Evolutionary conservation across 2,329 filamentous ascomycete genomes (phyloP).

Genomic region (Nigrograna mackinnonii): DNA sequence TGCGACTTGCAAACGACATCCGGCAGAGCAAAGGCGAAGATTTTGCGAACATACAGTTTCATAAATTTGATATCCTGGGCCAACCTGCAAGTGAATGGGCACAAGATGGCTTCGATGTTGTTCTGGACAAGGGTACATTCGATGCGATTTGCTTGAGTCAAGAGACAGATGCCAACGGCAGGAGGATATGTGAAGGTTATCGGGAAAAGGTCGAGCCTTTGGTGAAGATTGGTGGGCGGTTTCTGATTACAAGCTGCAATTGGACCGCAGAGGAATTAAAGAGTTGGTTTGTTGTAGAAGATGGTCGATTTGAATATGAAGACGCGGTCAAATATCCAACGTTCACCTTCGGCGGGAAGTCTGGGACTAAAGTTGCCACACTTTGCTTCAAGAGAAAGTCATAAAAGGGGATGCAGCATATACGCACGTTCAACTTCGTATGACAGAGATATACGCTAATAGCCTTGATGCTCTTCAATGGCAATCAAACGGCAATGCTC

Average conservation of each 20-base stretch:
- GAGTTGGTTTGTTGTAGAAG: conserved; percentile 70
- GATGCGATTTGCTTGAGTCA: conserved; percentile 84
- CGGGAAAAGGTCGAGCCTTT: conserved; percentile 68
- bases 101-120: conserved; percentile 74
- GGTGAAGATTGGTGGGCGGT: conserved; percentile 70
- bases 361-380: conserved; percentile 87
- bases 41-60: conserved; percentile 50
- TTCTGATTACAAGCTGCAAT: conserved; percentile 94
- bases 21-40: conserved; percentile 33
- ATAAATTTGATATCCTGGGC: conserved; percentile 56
- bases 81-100: conserved; percentile 60
- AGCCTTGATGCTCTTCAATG: no score
- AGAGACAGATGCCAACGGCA: conserved; percentile 54
- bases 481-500: no score
- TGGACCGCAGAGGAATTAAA: conserved; percentile 91
- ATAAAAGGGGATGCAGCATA: no score
- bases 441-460: no score
- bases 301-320: conserved; percentile 60
- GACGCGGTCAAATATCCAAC: conserved; percentile 78
- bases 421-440: no score
- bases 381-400: conserved; percentile 71
- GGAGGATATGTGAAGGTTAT: conserved; percentile 76
- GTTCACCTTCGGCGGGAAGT: conserved; percentile 86
- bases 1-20: conserved; percentile 73
- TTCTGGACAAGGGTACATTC: conserved; percentile 98